Evolutionary conservation across 2,329 filamentous ascomycete genomes (phyloP).

Genomic region (Colletotrichum musae): DNA sequence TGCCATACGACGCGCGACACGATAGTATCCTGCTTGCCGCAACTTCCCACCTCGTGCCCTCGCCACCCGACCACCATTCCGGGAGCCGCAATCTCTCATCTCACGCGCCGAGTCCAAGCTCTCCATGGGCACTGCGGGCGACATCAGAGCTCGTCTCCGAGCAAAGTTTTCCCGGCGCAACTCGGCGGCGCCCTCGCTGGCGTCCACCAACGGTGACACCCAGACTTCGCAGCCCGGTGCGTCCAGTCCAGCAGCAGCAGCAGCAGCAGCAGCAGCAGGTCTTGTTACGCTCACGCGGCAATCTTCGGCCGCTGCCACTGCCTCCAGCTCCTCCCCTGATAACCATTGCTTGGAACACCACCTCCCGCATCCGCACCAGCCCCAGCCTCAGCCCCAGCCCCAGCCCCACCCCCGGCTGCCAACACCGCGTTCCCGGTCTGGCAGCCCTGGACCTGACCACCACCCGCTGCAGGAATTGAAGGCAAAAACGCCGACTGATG

Average conservation of each 20-base stretch:
- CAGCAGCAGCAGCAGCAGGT: too few species aligned
- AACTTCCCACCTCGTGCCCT: not conserved
- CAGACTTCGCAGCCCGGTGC: constrained; percentile 48
- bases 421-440: constrained; percentile 11
- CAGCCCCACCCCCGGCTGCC: constrained; percentile 30
- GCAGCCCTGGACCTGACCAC: constrained; percentile 29
- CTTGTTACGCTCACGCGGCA: constrained; percentile 27
- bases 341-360: too few species aligned
- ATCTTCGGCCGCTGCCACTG: constrained; percentile 40
- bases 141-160: constrained; percentile 62
- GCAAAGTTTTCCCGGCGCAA: constrained; percentile 62
- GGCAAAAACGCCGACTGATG: constrained; percentile 29
- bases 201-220: constrained; percentile 50
- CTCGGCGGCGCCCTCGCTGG: constrained; percentile 55
- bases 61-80: not conserved
- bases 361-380: constrained; percentile 19
- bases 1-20: constrained; percentile 22
- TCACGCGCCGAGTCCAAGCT: constrained; percentile 18
- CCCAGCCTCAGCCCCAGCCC: constrained; percentile 20
- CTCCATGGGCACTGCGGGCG: constrained; percentile 48
- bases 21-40: not conserved
- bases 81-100: constrained; percentile 17
- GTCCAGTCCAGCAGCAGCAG: constrained; percentile 16
- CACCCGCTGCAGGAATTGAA: constrained; percentile 35
- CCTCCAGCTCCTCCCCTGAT: constrained; percentile 22